Percentiles rank a stretch among this genome's conserved stretches.
Conservation (phyloP, 1,139 yeast genomes). For the Geotrichum reessii region DNA sequence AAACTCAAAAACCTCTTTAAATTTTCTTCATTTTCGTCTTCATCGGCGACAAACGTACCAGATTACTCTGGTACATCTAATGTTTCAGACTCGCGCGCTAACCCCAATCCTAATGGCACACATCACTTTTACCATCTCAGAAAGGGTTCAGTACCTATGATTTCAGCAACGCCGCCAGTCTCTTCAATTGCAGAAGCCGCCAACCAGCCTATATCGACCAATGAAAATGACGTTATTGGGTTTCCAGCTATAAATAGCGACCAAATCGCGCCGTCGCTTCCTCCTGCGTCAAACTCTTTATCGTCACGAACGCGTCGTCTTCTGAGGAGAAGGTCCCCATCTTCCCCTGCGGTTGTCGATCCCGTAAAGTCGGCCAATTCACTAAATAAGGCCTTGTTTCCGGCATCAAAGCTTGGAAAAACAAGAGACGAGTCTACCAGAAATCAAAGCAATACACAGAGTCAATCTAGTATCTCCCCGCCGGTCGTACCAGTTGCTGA, state of each 20-base stretch:
- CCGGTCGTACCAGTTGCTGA: neutral
- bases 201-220: neutral
- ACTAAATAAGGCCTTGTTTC: constrained; percentile 6
- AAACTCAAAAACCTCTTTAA: constrained; percentile 31
- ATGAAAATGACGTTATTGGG: constrained; percentile 10
- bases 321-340: constrained; percentile 40
- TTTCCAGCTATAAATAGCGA: constrained; percentile 5
- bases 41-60: neutral
- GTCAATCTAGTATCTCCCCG: neutral
- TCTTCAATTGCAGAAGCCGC: neutral
- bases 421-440: neutral
- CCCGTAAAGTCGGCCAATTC: constrained; percentile 53
- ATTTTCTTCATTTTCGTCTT: constrained; percentile 20
- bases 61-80: neutral
- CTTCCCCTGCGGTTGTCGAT: constrained; percentile 34
- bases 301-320: constrained; percentile 17
- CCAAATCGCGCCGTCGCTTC: neutral
- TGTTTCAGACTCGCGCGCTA: neutral
- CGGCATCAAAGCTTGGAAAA: neutral
- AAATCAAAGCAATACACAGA: neutral
- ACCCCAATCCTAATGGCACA: neutral
- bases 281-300: constrained; percentile 4
- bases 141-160: neutral
- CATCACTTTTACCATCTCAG: neutral
- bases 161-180: neutral